Percentiles rank a stretch among this genome's conserved stretches.
phyloP scores from a whole-genome alignment of 1,284 basidiomycete genomes.

The Cryptococcus sp. region DNA sequence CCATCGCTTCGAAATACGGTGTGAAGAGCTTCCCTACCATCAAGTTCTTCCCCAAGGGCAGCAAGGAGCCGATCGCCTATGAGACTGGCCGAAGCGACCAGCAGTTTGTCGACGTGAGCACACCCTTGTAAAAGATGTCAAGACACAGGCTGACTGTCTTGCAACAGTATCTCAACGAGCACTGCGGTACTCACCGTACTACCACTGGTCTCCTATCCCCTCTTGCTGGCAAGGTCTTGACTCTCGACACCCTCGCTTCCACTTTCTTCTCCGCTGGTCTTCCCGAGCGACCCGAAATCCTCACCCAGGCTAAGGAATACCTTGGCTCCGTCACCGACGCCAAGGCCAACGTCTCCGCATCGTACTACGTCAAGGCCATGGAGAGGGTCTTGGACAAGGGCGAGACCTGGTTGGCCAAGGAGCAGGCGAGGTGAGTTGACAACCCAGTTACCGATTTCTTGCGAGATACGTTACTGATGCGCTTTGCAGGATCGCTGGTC shows the following conservation, averaged over 20 bases:
- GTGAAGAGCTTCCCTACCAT: conserved; percentile 82
- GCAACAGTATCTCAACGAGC: conserved; percentile 67
- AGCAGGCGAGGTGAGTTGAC: conserved; percentile 70
- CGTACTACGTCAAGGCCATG: conserved; percentile 89
- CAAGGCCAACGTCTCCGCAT: conserved; percentile 57
- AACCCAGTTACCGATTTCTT: too few relatives aligned
- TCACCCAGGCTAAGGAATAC: conserved; percentile 60
- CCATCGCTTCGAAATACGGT: conserved; percentile 71
- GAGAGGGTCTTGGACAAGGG: conserved; percentile 76
- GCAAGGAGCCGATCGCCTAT: conserved; percentile 64
- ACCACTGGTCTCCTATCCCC: conserved; percentile 78
- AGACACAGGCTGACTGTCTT: conserved; percentile 1
- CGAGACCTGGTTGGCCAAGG: conserved; percentile 80
- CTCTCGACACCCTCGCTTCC: conserved; percentile 76
- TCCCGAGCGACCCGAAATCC: conserved; percentile 61
- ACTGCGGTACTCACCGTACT: conserved; percentile 81
- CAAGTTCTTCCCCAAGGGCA: conserved; percentile 86
- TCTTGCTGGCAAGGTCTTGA: conserved; percentile 76
- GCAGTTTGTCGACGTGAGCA: conserved; percentile 52
- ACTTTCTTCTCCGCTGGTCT: conserved; percentile 64
- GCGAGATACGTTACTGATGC: not conserved
- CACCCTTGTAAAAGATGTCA: too few relatives aligned
- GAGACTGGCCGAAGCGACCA: conserved; percentile 50
- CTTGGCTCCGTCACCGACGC: conserved; percentile 40
- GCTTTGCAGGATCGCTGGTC: conserved; percentile 42